Base-by-base conservation (phyloP, 352 stramenopile species). In the Discostella stelligera region DNA sequence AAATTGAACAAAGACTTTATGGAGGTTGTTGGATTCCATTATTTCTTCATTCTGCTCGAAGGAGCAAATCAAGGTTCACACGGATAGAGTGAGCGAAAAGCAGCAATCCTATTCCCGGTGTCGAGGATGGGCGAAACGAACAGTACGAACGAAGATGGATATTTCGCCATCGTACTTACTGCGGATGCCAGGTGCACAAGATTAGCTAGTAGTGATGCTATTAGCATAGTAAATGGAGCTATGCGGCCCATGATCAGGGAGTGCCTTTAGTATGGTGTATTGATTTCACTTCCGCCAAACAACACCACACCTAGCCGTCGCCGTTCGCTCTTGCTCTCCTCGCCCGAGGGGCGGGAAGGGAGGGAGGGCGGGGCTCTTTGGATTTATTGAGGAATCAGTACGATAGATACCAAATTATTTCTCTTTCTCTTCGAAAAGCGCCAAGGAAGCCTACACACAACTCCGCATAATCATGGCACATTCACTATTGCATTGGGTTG, bases 1-100 rank as follows among this genome's bases (percentile, higher is more conserved):
- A 56, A 83, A 83, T 77, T 83, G 76, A 30, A 83, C 64, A 44
- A 82, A 82, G 1, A 62, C 61, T 54, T 53, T 54, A 49, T 77
- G 74, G 16, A 71, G 62, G 46, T 77, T 66, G 32, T 66, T 39
- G 37, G 39, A 20, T 55, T 77, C 60, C 23, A 65, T 32, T 32
- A 32, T 25, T 32, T 62, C 3, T 37, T 49, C 4, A 49, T 16
- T 3, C 13, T 16, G 21, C 9, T 11, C 2, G 49, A 20, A 37
- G n/a, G 23, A 55, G 10, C 18, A 61, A 20, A 37, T 14, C 37
- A 44, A 44, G 0, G 37, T 10, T 44, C 37, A 44, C 7, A 44
- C 4, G 7, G 37, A 44, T 10, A 10, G 37, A 10, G 2, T 44
- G 2, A 44, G 37, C 37, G 11, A 44, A 44, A 44, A 44, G 7